phyloP scores from a whole-genome alignment of 148 eudicot genomes.

The Bassia scoparia region DNA sequence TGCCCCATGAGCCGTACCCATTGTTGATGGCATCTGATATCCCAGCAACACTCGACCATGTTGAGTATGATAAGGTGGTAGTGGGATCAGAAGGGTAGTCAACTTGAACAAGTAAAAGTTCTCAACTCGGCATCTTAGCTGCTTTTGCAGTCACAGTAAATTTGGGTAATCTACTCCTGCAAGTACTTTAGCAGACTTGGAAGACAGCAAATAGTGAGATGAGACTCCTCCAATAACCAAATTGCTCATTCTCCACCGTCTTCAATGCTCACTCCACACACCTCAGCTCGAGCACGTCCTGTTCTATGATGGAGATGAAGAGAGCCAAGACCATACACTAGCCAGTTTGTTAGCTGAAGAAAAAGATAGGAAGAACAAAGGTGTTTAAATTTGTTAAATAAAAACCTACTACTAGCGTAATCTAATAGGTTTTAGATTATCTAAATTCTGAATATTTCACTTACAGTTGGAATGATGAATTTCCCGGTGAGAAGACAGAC shows the following conservation, averaged over 20 bases:
- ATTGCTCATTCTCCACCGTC: slow-evolving; percentile 77
- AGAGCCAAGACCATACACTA: slow-evolving; percentile 48
- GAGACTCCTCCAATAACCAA: slow-evolving; percentile 62
- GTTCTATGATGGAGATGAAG: slow-evolving; percentile 55
- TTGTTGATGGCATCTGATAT: slow-evolving; percentile 52
- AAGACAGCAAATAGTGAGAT: slow-evolving; percentile 57
- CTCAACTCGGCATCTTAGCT: slow-evolving; percentile 46
- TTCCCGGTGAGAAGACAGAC: slow-evolving; percentile 69
- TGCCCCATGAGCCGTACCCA: slow-evolving; percentile 58
- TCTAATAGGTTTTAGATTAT: background rate
- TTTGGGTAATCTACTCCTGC: slow-evolving; percentile 60
- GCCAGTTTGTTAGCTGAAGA: slow-evolving; percentile 37
- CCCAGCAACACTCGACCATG: slow-evolving; percentile 48
- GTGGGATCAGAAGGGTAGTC: slow-evolving; percentile 59
- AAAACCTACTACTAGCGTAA: background rate
- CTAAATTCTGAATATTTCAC: background rate
- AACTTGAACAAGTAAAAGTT: slow-evolving; percentile 58
- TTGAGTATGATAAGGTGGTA: slow-evolving; percentile 49
- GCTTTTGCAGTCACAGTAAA: slow-evolving; percentile 65
- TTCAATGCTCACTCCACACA: slow-evolving; percentile 62
- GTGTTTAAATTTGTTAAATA: no score
- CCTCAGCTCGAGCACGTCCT: slow-evolving; percentile 50
- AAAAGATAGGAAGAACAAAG: no score
- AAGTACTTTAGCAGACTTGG: slow-evolving; percentile 60
- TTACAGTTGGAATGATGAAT: slow-evolving; percentile 72